Evolutionary conservation across 2,329 filamentous ascomycete genomes (phyloP).

Genomic region (Cadophora gregata): DNA sequence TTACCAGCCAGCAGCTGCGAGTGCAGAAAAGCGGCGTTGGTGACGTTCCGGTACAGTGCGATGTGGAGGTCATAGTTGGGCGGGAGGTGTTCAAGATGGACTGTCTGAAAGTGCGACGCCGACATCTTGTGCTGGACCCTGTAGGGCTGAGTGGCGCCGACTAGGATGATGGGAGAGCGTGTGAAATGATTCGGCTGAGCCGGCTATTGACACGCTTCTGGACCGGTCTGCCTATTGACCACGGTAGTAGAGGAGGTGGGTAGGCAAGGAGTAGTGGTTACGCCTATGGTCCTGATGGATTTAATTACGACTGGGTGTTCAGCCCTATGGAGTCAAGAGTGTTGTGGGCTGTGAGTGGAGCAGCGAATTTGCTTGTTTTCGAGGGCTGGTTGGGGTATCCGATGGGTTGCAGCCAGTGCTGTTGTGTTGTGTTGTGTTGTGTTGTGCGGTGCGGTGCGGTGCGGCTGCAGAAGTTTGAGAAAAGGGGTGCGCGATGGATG

Average conservation of each 20-base stretch:
- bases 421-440: too few relatives aligned
- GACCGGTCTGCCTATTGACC: background rate
- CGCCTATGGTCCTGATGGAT: background rate
- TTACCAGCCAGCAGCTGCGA: constrained; percentile 87
- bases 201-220: background rate
- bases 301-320: background rate
- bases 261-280: background rate
- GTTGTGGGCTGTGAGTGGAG: background rate
- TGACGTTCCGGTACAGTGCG: constrained; percentile 75
- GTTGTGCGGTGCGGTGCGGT: too few relatives aligned
- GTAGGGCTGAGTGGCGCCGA: background rate
- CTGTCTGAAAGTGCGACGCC: constrained; percentile 58
- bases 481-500: background rate
- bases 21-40: constrained; percentile 79
- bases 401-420: background rate
- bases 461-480: background rate
- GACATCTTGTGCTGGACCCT: constrained; percentile 37
- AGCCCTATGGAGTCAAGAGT: background rate
- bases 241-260: background rate
- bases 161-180: background rate
- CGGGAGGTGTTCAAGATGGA: constrained; percentile 79
- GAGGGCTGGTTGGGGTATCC: background rate
- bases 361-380: background rate
- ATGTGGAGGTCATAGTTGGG: constrained; percentile 70
- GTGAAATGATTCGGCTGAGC: background rate